A percentile compares a stretch with the other conserved stretches of the same genome.
Conservation (phyloP, 768 basidiomycete genomes). For the Boletus rufocinnamomeus region DNA sequence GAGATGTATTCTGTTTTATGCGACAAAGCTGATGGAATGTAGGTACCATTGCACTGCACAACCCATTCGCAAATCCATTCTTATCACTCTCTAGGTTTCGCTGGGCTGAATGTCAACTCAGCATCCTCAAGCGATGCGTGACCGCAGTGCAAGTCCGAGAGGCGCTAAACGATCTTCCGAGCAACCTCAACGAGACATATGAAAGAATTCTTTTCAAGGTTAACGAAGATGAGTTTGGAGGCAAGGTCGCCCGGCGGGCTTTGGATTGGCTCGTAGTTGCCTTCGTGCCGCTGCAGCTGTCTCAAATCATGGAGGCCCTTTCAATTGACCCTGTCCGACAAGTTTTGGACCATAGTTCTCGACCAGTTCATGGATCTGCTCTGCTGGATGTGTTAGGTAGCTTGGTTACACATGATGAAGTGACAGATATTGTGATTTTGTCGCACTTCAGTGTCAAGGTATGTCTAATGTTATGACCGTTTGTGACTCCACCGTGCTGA, state of each 20-base stretch:
- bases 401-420: slow-evolving; percentile 4
- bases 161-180: slow-evolving; percentile 5
- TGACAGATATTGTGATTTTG: slow-evolving; percentile 4
- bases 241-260: background rate
- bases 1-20: slow-evolving; percentile 4
- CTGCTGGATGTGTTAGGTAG: slow-evolving; percentile 5
- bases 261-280: slow-evolving; percentile 16
- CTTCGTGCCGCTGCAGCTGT: background rate
- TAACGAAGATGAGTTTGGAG: background rate
- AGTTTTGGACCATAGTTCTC: background rate
- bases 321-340: slow-evolving; percentile 1
- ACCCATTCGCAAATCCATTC: too few species aligned
- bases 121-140: background rate
- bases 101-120: slow-evolving; percentile 20
- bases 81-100: slow-evolving; percentile 7
- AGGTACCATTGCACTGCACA: background rate
- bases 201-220: slow-evolving; percentile 2
- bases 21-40: slow-evolving; percentile 18
- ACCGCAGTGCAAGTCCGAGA: background rate
- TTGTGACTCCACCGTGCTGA: background rate
- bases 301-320: slow-evolving; percentile 10
- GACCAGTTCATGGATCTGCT: slow-evolving; percentile 4
- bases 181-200: slow-evolving; percentile 9
- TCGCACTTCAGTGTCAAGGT: slow-evolving; percentile 20
- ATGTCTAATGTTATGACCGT: background rate